These are phyloP conservation scores for Dacryopinax spathularia DNA, from an alignment of 768 basidiomycete genomes.

Conservation along the genomic window DNA sequence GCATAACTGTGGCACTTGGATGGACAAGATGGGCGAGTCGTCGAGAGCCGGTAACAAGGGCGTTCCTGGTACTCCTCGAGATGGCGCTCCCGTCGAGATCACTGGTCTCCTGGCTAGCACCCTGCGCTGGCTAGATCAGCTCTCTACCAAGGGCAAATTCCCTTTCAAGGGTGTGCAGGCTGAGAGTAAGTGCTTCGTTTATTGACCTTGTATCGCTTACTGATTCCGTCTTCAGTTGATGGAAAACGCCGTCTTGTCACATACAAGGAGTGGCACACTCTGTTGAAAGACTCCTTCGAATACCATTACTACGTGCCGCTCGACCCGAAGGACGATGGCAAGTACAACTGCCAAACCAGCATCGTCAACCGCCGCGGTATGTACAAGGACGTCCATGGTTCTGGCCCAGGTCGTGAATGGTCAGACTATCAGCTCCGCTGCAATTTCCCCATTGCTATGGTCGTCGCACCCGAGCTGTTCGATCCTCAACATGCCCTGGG, in stretches of 20 bases:
- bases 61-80: conserved; percentile 86
- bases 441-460: conserved; percentile 94
- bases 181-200: conserved; percentile 38
- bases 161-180: conserved; percentile 83
- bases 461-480: conserved; percentile 92
- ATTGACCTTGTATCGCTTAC: not conserved
- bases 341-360: conserved; percentile 52
- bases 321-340: conserved; percentile 54
- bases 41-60: conserved; percentile 86
- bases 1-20: conserved; percentile 87
- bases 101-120: conserved; percentile 88
- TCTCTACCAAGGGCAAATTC: conserved; percentile 54
- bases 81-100: conserved; percentile 93
- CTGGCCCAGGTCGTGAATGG: conserved; percentile 78
- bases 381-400: conserved; percentile 96
- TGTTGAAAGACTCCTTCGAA: conserved; percentile 81
- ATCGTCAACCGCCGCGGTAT: conserved; percentile 84
- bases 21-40: conserved; percentile 98
- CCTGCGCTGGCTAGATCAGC: conserved; percentile 66
- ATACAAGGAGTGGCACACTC: conserved; percentile 77
- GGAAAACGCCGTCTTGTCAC: conserved; percentile 57
- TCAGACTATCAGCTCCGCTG: conserved; percentile 90
- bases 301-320: conserved; percentile 77
- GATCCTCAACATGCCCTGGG: conserved; percentile 61
- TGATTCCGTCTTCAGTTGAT: conserved; percentile 38